Conservation (phyloP, 768 basidiomycete species). For the Mycena rebaudengoi region DNA sequence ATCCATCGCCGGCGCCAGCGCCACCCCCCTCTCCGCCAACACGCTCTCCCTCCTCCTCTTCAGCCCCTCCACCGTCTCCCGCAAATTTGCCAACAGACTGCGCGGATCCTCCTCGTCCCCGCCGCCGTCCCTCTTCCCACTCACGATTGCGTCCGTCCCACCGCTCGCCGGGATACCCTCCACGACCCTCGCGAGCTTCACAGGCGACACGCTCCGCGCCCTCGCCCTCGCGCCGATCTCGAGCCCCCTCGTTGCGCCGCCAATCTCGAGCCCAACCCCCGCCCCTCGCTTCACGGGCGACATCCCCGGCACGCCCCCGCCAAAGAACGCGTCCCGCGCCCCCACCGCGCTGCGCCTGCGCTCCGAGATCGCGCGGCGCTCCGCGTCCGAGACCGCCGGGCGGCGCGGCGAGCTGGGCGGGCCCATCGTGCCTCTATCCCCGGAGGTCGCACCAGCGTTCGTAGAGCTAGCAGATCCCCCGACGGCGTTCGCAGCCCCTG, state of each 20-base stretch:
- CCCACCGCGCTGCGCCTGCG: constrained; percentile 29
- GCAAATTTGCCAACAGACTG: constrained; percentile 56
- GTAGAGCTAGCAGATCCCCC: too few relatives aligned
- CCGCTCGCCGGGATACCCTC: background rate
- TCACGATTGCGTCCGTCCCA: background rate
- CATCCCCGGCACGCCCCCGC: constrained; percentile 19
- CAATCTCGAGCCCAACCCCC: constrained; percentile 12
- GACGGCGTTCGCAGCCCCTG: constrained; percentile 32
- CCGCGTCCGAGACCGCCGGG: constrained; percentile 27
- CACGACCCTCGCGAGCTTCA: too few relatives aligned
- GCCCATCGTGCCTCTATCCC: constrained; percentile 41
- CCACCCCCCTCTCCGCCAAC: too few relatives aligned
- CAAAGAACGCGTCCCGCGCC: constrained; percentile 25
- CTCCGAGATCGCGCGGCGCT: constrained; percentile 32
- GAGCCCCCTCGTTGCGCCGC: too few relatives aligned
- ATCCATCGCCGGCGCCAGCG: too few relatives aligned
- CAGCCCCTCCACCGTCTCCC: constrained; percentile 57
- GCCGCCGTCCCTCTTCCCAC: constrained; percentile 22
- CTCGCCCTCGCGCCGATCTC: too few relatives aligned
- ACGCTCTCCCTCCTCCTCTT: constrained; percentile 47
- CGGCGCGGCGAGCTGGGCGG: constrained; percentile 46
- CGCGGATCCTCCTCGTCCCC: constrained; percentile 50
- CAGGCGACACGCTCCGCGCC: too few relatives aligned
- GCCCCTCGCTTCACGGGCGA: constrained; percentile 17
- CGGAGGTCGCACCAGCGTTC: too few relatives aligned